A percentile compares a stretch with the other conserved stretches of the same genome.
These are phyloP conservation scores for Cordyceps tenuipes DNA, from an alignment of 2,329 filamentous ascomycete species.

Conservation along the genomic window DNA sequence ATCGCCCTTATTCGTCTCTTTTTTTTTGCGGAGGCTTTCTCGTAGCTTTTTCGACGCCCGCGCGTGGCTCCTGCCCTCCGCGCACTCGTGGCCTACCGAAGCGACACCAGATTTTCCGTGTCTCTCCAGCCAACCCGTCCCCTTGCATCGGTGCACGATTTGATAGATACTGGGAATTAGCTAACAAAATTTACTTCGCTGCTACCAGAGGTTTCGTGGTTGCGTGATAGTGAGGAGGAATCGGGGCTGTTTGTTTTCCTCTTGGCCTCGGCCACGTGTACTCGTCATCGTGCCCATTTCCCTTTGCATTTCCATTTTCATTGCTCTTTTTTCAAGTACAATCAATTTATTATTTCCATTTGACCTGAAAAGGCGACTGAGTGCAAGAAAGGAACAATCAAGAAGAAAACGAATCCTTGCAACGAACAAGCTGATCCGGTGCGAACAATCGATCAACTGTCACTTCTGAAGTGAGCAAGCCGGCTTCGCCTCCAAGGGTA, in stretches of 20 bases:
- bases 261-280: conserved; percentile 31
- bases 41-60: conserved; percentile 1
- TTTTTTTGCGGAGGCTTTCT: neutral
- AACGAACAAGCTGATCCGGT: conserved; percentile 3
- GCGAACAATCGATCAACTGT: neutral
- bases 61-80: neutral
- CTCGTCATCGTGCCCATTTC: conserved; percentile 28
- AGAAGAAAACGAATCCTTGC: conserved; percentile 17
- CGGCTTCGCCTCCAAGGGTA: neutral
- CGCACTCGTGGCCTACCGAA: neutral
- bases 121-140: neutral
- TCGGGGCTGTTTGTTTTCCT: conserved; percentile 24
- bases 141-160: neutral
- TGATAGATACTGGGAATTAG: conserved; percentile 8
- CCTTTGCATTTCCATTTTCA: conserved; percentile 27
- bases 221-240: conserved; percentile 25
- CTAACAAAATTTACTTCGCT: conserved; percentile 9
- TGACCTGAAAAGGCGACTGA: conserved; percentile 31
- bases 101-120: neutral
- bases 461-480: neutral
- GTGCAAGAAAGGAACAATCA: conserved; percentile 25
- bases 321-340: conserved; percentile 32
- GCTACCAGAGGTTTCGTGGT: conserved; percentile 7
- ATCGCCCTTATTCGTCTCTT: neutral
- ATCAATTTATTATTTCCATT: conserved; percentile 45